Evolutionary conservation across 2,329 filamentous ascomycete species (phyloP).

Genomic region (Talaromyces islandicus): DNA sequence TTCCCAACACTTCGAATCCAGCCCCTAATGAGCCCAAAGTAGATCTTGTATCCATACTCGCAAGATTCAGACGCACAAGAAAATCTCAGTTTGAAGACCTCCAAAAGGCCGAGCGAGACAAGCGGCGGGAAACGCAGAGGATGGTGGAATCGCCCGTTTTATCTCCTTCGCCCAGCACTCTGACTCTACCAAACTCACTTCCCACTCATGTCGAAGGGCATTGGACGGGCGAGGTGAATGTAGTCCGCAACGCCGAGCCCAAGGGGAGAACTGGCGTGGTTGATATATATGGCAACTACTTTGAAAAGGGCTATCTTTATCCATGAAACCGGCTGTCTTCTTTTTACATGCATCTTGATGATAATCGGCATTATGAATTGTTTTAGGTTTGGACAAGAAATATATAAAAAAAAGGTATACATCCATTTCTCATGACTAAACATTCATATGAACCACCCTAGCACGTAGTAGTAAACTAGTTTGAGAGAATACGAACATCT

Average conservation of each 20-base stretch:
- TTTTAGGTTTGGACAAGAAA: background rate
- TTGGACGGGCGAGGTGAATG: constrained; percentile 55
- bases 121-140: background rate
- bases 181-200: constrained; percentile 16
- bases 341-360: background rate
- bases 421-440: constrained; percentile 1
- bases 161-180: constrained; percentile 16
- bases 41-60: constrained; percentile 51
- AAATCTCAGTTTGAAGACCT: constrained; percentile 44
- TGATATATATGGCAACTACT: constrained; percentile 50
- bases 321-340: constrained; percentile 24
- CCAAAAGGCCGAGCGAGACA: constrained; percentile 19
- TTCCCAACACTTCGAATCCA: constrained; percentile 9
- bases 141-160: background rate
- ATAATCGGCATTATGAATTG: background rate
- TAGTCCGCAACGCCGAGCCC: constrained; percentile 43
- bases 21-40: constrained; percentile 17
- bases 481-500: constrained; percentile 2
- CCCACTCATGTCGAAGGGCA: constrained; percentile 48
- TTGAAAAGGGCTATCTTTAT: constrained; percentile 48
- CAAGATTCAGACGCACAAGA: constrained; percentile 48
- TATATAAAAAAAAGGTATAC: background rate
- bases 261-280: constrained; percentile 40
- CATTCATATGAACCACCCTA: background rate
- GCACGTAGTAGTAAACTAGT: constrained; percentile 1